Evolutionary conservation across 371 early-diverging fungal genomes (phyloP).

Genomic region (Apophysomyces ossiformis): DNA sequence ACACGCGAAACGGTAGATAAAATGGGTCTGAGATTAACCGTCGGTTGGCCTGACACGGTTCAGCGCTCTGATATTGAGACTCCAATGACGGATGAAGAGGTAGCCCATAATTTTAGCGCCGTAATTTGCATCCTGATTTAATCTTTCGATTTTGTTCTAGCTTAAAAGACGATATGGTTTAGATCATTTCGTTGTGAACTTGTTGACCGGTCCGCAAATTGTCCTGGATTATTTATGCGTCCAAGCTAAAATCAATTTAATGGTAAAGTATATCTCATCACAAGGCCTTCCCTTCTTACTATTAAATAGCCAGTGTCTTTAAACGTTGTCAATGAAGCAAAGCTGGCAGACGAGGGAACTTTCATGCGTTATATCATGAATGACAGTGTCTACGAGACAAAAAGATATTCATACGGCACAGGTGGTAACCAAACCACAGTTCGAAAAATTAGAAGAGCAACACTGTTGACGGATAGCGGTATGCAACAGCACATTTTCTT

Average conservation of each 20-base stretch:
- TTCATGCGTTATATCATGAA: slow-evolving; percentile 55
- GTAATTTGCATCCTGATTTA: neutral
- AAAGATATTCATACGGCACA: slow-evolving; percentile 53
- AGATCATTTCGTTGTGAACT: slow-evolving; percentile 73
- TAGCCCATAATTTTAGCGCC: slow-evolving; percentile 18
- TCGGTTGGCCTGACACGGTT: slow-evolving; percentile 52
- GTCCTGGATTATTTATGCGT: slow-evolving; percentile 72
- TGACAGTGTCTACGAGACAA: slow-evolving; percentile 54
- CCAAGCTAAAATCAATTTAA: slow-evolving; percentile 58
- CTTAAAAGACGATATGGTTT: slow-evolving; percentile 59
- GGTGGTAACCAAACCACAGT: slow-evolving; percentile 44
- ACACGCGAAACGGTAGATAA: slow-evolving; percentile 66
- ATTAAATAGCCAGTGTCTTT: slow-evolving; percentile 51
- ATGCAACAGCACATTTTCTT: slow-evolving; percentile 14
- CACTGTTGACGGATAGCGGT: slow-evolving; percentile 54
- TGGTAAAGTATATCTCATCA: slow-evolving; percentile 39
- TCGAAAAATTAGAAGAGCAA: slow-evolving; percentile 35
- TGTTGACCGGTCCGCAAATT: slow-evolving; percentile 76
- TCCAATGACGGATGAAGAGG: slow-evolving; percentile 47
- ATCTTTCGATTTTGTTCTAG: neutral
- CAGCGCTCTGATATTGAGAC: slow-evolving; percentile 39
- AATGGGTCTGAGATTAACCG: slow-evolving; percentile 60
- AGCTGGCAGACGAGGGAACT: slow-evolving; percentile 32
- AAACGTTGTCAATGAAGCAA: slow-evolving; percentile 41
- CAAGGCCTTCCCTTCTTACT: neutral